Percentiles rank a stretch among this genome's conserved stretches.
These are phyloP conservation scores for Lactuca saligna DNA, from an alignment of 129 eudicot genomes.

Conservation along the genomic window DNA sequence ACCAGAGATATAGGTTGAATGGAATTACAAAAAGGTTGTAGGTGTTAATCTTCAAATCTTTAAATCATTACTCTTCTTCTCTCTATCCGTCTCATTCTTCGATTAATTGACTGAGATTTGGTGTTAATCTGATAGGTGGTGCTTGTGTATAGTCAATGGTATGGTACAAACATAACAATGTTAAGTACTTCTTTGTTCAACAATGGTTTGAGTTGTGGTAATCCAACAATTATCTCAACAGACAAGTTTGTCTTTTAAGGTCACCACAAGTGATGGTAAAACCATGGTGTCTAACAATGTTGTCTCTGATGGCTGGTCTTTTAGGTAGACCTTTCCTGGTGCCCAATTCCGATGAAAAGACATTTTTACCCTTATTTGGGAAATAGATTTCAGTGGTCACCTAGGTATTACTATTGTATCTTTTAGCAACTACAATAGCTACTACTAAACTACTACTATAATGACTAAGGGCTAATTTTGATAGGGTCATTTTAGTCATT, in stretches of 20 bases:
- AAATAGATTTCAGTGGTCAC: slow-evolving; percentile 24
- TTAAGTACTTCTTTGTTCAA: slow-evolving; percentile 54
- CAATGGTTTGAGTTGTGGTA: slow-evolving; percentile 69
- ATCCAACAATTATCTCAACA: slow-evolving; percentile 50
- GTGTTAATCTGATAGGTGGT: too few species aligned
- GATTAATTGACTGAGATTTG: too few species aligned
- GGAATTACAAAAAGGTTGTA: too few species aligned
- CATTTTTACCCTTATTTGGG: too few species aligned
- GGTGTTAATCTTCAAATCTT: too few species aligned
- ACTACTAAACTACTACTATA: neutral
- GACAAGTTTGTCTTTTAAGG: slow-evolving; percentile 57
- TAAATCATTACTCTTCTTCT: too few species aligned
- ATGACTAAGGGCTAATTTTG: slow-evolving; percentile 27
- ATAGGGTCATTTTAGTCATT: slow-evolving; percentile 34
- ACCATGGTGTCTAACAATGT: slow-evolving; percentile 47
- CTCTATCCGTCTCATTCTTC: too few species aligned
- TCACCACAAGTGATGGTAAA: slow-evolving; percentile 60
- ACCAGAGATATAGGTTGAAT: too few species aligned
- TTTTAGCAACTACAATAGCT: slow-evolving; percentile 34
- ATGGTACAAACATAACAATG: slow-evolving; percentile 54
- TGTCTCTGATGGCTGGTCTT: slow-evolving; percentile 55
- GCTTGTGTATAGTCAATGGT: slow-evolving; percentile 56
- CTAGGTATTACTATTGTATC: slow-evolving; percentile 31
- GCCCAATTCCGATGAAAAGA: too few species aligned
- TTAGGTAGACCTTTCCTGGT: slow-evolving; percentile 56